Conservation (phyloP, 1,284 basidiomycete genomes). For the Trametes sp. region DNA sequence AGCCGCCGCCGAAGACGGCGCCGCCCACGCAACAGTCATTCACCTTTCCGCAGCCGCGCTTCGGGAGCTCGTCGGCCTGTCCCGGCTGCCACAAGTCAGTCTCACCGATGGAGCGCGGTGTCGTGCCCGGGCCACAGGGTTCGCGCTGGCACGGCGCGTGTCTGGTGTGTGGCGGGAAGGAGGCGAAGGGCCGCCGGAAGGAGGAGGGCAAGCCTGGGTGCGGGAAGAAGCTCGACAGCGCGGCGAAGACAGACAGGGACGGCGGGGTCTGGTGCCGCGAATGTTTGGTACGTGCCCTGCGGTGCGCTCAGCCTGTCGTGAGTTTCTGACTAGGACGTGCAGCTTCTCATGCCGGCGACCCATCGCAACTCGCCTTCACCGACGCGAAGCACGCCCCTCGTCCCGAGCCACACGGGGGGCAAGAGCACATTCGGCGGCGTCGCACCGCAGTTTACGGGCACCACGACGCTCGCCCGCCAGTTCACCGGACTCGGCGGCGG, state of each 20-base stretch:
- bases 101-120: constrained; percentile 82
- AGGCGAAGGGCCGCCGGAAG: constrained; percentile 49
- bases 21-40: constrained; percentile 49
- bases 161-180: constrained; percentile 80
- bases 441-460: constrained; percentile 66
- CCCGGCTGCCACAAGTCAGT: constrained; percentile 77
- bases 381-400: constrained; percentile 51
- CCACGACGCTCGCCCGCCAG: constrained; percentile 76
- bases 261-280: constrained; percentile 84
- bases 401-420: constrained; percentile 55
- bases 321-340: background rate
- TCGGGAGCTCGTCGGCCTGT: constrained; percentile 69
- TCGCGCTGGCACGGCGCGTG: constrained; percentile 80
- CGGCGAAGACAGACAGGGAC: constrained; percentile 74
- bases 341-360: constrained; percentile 65
- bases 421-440: constrained; percentile 45
- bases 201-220: constrained; percentile 73
- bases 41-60: constrained; percentile 54
- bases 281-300: constrained; percentile 64
- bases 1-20: constrained; percentile 51
- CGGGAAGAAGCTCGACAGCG: constrained; percentile 82
- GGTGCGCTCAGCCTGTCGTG: constrained; percentile 1
- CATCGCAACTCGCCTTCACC: constrained; percentile 59
- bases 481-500: constrained; percentile 66
- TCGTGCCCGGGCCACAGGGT: constrained; percentile 82